phyloP scores from a whole-genome alignment of 305 asterid genomes.

The Withania somnifera region DNA sequence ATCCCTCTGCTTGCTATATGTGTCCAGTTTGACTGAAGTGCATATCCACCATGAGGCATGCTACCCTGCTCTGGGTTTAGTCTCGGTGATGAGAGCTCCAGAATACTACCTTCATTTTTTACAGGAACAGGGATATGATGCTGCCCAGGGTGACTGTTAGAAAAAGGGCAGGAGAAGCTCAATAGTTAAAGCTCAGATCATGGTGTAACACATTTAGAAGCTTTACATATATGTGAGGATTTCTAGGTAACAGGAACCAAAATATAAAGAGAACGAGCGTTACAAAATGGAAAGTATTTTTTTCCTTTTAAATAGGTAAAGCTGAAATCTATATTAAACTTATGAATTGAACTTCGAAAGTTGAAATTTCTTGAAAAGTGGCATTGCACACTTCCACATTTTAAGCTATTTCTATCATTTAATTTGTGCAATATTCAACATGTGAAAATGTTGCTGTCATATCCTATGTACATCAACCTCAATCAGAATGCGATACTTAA shows the following conservation, averaged over 20 bases:
- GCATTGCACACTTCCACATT: background rate
- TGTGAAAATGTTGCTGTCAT: background rate
- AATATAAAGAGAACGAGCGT: background rate
- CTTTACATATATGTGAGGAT: background rate
- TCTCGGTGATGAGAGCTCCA: conserved; percentile 73
- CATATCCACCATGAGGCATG: conserved; percentile 33
- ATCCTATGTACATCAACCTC: background rate
- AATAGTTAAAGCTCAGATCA: conserved; percentile 15
- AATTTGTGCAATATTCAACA: background rate
- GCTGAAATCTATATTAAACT: background rate
- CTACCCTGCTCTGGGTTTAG: conserved; percentile 50
- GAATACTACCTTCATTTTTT: conserved; percentile 37
- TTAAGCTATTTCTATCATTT: background rate
- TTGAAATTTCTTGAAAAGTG: background rate
- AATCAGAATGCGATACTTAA: background rate
- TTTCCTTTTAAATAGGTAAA: background rate
- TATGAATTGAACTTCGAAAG: background rate
- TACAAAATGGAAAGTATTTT: background rate
- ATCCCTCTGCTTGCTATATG: conserved; percentile 29
- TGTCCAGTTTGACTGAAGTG: conserved; percentile 56
- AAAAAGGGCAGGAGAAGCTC: conserved; percentile 8
- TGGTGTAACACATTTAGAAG: background rate
- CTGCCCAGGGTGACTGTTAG: conserved; percentile 41
- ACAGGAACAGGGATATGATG: conserved; percentile 33
- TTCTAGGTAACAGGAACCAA: background rate